Base-by-base conservation (phyloP, 768 basidiomycete genomes). In the Phanerodontia chrysosporium region DNA sequence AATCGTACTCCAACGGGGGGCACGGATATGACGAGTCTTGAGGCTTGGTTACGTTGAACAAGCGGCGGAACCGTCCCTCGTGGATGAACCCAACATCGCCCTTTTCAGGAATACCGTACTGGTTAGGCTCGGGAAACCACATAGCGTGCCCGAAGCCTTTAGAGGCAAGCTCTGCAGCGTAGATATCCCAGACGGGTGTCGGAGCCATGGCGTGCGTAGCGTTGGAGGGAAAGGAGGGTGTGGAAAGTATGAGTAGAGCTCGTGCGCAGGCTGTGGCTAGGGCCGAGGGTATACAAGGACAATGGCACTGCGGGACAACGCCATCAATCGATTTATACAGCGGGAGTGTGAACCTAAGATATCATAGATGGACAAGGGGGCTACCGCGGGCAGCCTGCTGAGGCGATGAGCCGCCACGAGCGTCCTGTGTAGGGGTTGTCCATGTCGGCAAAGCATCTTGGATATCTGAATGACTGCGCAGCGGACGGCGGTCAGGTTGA, bases 31-130 rank as follows among this genome's bases (percentile, higher is more conserved):
- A n/a, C n/a, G n/a, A n/a, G n/a, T n/a, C n/a, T n/a, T n/a, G n/a
- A n/a, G n/a, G 35, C 10, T 28, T 7, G 16, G 24, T 46, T 2
- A 56, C 48, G 46, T 55, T 59, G 58, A 59, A 54, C 3, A 59
- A 18, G 3, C 28, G 39, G 4, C 25, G 21, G 29, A 59, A 59
- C 21, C n/a, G 16, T n/a, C 58, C 58, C 16, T 52, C 22, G 28
- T 1, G 27, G 2, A 59, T 42, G 22, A 44, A 59, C 14, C 58
- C 58, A 25, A 59, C 58, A 29, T 59, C 58, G 21, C 58, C 58
- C n/a, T 46, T 48, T 3, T 48, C 29, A 10, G 35, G n/a, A 13
- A 13, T 22, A n/a, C 52, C 24, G 1, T 18, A 14, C 21, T 42
- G 21, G 16, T 14, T 2, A 9, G 12, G n/a, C 25, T 56, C 55